A percentile compares a stretch with the other conserved stretches of the same genome.
Evolutionary conservation across 768 basidiomycete species (phyloP).

Genomic region (Pleurotus platypus): DNA sequence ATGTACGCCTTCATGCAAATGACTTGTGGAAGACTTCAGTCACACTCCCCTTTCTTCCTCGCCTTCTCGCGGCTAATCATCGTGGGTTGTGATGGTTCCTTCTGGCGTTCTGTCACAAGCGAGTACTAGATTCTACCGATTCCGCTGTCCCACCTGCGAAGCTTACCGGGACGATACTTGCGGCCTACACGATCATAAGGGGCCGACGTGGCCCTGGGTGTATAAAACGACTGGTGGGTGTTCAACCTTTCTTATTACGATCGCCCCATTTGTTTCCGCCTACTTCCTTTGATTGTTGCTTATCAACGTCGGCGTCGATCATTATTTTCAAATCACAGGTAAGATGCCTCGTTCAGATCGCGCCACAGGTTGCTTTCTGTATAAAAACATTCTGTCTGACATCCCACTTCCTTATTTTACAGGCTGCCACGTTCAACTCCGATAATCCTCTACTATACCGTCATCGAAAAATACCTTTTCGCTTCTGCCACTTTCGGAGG

Average conservation of each 20-base stretch:
- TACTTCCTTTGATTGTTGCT: not conserved
- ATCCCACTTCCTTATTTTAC: not conserved
- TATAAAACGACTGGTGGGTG: not conserved
- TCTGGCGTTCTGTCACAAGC: not conserved
- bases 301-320: not conserved
- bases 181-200: constrained; percentile 5
- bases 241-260: too few species aligned
- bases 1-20: constrained; percentile 2
- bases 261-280: too few species aligned
- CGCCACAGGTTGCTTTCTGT: not conserved
- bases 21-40: not conserved
- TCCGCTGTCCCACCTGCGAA: not conserved
- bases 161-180: not conserved
- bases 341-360: not conserved
- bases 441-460: not conserved
- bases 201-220: not conserved
- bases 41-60: not conserved
- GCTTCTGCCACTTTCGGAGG: not conserved
- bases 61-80: constrained; percentile 3
- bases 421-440: not conserved
- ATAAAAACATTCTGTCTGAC: not conserved
- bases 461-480: not conserved
- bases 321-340: not conserved
- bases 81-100: constrained; percentile 4
- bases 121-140: not conserved